Conservation (phyloP, 495 filamentous ascomycete genomes). For the Niebla homalea region DNA sequence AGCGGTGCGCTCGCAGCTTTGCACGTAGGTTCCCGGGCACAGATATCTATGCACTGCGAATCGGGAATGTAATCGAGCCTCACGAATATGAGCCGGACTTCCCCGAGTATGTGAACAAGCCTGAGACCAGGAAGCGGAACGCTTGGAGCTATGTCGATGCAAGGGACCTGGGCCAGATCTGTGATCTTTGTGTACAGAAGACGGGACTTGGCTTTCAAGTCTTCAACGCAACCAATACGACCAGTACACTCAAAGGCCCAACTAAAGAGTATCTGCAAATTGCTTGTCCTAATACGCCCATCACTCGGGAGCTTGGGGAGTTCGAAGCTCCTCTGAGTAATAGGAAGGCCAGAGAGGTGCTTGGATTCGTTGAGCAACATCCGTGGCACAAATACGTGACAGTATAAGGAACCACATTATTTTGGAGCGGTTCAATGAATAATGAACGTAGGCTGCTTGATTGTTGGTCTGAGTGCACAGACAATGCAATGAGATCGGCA, state of each 20-base stretch:
- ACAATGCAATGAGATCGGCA: too few relatives aligned
- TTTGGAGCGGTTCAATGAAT: conserved; percentile 1
- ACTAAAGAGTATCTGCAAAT: conserved; percentile 37
- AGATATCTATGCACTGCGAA: conserved; percentile 47
- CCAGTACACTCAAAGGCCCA: conserved; percentile 34
- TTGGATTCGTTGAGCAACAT: conserved; percentile 45
- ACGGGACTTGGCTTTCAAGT: conserved; percentile 44
- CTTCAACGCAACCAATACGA: conserved; percentile 50
- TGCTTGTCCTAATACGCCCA: conserved; percentile 29
- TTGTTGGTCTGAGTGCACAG: too few relatives aligned
- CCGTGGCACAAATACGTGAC: conserved; percentile 31
- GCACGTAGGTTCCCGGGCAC: conserved; percentile 33
- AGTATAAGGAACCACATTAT: neutral
- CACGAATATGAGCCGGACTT: conserved; percentile 45
- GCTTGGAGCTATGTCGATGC: conserved; percentile 51
- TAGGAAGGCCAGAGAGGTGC: conserved; percentile 41
- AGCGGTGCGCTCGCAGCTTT: conserved; percentile 42
- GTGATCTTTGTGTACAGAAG: conserved; percentile 33
- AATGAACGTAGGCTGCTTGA: neutral
- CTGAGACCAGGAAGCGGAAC: conserved; percentile 36
- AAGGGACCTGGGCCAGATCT: conserved; percentile 46
- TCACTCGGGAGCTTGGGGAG: conserved; percentile 39
- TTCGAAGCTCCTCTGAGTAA: conserved; percentile 46
- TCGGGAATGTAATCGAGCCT: conserved; percentile 45
- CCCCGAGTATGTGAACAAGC: conserved; percentile 33